A percentile compares a stretch with the other conserved stretches of the same genome.
Evolutionary conservation across 2,329 filamentous ascomycete genomes (phyloP).

Genomic region (Neofusicoccum cordaticola): DNA sequence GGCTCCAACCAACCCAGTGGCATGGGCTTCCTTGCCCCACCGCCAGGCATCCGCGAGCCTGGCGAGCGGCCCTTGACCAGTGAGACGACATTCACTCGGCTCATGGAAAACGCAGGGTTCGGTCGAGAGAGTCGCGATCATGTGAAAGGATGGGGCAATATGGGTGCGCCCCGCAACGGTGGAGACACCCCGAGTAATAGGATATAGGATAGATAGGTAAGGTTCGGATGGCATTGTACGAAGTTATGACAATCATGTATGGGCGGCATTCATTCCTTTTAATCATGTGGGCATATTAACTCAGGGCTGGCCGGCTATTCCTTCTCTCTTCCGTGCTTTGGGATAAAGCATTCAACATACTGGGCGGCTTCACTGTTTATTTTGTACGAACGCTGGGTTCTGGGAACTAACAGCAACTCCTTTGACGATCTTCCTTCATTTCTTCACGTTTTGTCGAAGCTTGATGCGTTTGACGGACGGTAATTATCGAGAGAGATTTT

Average conservation of each 20-base stretch:
- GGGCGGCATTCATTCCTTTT: conserved; percentile 14
- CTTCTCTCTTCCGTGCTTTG: not conserved
- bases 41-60: conserved; percentile 16
- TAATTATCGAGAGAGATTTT: not conserved
- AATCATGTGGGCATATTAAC: not conserved
- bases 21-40: conserved; percentile 5
- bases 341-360: not conserved
- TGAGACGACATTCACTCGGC: conserved; percentile 40
- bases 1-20: conserved; percentile 21
- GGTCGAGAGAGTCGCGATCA: conserved; percentile 12
- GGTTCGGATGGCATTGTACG: not conserved
- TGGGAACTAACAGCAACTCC: not conserved
- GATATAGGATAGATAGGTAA: not conserved
- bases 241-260: conserved; percentile 7
- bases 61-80: conserved; percentile 25
- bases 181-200: conserved; percentile 6
- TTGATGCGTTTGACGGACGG: conserved; percentile 11
- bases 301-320: not conserved
- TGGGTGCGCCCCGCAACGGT: not conserved
- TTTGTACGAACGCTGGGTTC: not conserved
- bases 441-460: conserved; percentile 4
- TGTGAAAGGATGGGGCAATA: conserved; percentile 8
- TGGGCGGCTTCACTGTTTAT: not conserved
- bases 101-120: conserved; percentile 44
- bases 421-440: not conserved